Conservation (phyloP, 2,329 filamentous ascomycete species). For the Paraphaeosphaeria sporulosa region DNA sequence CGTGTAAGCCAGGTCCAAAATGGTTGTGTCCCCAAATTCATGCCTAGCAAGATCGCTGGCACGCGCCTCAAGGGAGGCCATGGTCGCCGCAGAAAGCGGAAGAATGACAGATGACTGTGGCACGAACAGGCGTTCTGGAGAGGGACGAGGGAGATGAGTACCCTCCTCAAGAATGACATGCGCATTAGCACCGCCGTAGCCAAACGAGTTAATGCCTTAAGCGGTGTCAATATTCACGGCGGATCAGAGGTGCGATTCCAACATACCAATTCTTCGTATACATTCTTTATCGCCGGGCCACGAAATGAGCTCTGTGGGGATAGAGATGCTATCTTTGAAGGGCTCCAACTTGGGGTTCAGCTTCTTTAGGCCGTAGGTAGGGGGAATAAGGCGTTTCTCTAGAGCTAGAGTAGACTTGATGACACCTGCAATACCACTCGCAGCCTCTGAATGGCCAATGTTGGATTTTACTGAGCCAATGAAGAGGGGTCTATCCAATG, state of each 20-base stretch:
- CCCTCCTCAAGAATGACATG: conserved; percentile 13
- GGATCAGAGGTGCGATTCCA: too few species aligned
- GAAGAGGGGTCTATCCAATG: not conserved
- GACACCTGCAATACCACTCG: conserved; percentile 30
- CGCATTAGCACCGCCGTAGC: not conserved
- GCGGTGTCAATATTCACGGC: conserved; percentile 18
- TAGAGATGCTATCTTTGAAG: conserved; percentile 11
- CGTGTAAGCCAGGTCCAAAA: not conserved
- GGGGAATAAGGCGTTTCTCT: conserved; percentile 45
- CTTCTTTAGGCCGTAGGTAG: conserved; percentile 40
- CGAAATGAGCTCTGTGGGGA: not conserved
- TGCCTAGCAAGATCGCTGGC: not conserved
- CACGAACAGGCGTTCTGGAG: too few species aligned
- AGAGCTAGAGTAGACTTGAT: conserved; percentile 34
- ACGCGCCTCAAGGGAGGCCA: not conserved
- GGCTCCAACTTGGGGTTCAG: conserved; percentile 22
- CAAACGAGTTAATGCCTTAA: conserved; percentile 5
- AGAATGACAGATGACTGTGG: not conserved
- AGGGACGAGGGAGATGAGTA: not conserved
- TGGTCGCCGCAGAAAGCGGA: not conserved
- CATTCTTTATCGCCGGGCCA: conserved; percentile 14
- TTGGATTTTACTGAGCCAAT: conserved; percentile 27
- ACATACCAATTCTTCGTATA: too few species aligned
- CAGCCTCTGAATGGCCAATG: conserved; percentile 33
- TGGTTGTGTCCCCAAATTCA: not conserved